Evolutionary conservation across 129 eudicot genomes (phyloP).

Genomic region (Calendula officinalis): DNA sequence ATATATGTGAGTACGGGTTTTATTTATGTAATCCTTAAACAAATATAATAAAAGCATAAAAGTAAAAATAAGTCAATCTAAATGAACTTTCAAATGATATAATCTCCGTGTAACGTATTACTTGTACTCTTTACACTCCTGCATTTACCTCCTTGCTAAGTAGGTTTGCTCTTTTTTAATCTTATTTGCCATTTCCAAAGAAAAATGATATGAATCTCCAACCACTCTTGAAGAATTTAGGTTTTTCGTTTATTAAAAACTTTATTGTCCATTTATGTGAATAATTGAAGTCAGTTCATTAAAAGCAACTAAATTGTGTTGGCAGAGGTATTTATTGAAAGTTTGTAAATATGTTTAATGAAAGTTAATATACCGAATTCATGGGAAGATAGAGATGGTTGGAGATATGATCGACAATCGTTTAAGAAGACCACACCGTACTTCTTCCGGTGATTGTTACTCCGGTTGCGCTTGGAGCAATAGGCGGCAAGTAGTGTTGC

Average conservation of each 20-base stretch:
- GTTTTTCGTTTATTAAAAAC: no score
- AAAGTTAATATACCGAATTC: conserved; percentile 39
- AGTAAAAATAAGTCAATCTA: no score
- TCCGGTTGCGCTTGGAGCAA: conserved; percentile 27
- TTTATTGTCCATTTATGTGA: background rate
- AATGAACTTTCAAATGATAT: no score
- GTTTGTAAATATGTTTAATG: background rate
- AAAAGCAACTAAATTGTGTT: background rate
- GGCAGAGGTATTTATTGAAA: background rate
- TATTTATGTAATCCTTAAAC: background rate
- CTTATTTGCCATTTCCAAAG: no score
- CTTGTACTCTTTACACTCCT: no score
- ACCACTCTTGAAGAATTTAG: no score
- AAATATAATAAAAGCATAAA: no score
- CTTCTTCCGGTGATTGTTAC: conserved; percentile 35
- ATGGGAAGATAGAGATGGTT: conserved; percentile 45
- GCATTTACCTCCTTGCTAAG: no score
- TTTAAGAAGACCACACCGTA: conserved; percentile 55
- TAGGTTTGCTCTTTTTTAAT: no score
- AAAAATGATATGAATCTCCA: no score
- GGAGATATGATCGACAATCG: conserved; percentile 52
- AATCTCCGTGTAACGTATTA: no score
- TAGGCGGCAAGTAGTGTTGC: conserved; percentile 51
- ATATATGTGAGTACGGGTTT: background rate
- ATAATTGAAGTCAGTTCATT: conserved; percentile 6